Base-by-base conservation (phyloP, 129 eudicot genomes). In the Sambucus nigra region DNA sequence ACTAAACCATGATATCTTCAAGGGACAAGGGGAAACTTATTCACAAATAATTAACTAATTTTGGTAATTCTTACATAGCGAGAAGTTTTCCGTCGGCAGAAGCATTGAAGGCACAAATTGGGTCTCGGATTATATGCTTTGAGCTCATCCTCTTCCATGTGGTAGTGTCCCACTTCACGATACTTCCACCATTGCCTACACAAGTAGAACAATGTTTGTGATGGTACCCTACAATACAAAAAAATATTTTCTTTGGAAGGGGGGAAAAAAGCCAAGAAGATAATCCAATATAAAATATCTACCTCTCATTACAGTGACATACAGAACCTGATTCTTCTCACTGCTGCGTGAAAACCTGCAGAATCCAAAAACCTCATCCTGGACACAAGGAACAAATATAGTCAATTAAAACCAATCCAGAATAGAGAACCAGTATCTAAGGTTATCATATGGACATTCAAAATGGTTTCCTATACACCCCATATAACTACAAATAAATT, bases 301-400 rank as follows among this genome's bases (percentile, higher is more conserved):
- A 89, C 95, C 87, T 67, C 73, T 75, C 88, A 73, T 78, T 53
- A 84, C 75, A 35, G 88, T 81, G 53, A 70, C 65, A 53, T 89
- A 89, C 5, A 89, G 73, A 47, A 81, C 69, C 61, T 69, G 83
- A 41, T 81, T 70, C 18, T 81, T 63, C 61, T 70, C 75, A 33
- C 47, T 53, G 33, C 63, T 70, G 27, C 71, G 81, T 11, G 94
- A 73, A 67, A 85, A 89, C 67, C 79, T 77, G 59, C 95, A 85
- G 65, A 65, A 89, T 55, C 95, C 86, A 57, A 89, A 81, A 20
- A 72, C 48, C 73, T 89, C 98, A 74, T 69, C 89, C 98, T 89
- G 80, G 39, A 70, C 24, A 29, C 25, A 27, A 66, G 17, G 54
- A 29, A 63, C 27, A 23, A 32, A 57, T 62, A 29, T 22, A 58